Conservation (phyloP, 495 filamentous ascomycete species). For the Xylaria sp. region DNA sequence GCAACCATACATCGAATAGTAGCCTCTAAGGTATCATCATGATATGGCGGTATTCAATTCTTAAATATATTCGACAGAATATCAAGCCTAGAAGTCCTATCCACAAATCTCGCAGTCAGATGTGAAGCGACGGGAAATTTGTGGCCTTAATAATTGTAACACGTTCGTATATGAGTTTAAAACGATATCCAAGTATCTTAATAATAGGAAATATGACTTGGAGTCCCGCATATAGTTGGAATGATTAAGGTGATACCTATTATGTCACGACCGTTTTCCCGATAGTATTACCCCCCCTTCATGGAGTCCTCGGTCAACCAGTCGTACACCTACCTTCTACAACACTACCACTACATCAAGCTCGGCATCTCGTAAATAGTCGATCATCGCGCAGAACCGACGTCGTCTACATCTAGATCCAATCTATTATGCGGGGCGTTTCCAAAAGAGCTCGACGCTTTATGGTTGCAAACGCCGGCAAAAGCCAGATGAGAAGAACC, state of each 20-base stretch:
- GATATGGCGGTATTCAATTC: neutral
- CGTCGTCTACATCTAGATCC: neutral
- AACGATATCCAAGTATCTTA: too few relatives aligned
- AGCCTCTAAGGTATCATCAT: neutral
- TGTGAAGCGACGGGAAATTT: neutral
- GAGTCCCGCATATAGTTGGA: neutral
- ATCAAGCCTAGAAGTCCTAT: neutral
- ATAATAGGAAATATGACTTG: neutral
- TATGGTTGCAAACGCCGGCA: neutral
- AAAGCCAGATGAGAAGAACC: neutral
- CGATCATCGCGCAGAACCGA: neutral
- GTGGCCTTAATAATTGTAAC: neutral
- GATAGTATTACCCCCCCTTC: neutral
- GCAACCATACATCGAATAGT: neutral
- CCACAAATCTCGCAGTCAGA: neutral
- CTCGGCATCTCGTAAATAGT: neutral
- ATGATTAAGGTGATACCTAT: neutral
- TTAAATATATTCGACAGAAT: neutral
- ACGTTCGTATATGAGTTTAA: neutral
- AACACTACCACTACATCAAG: neutral
- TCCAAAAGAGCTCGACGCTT: neutral
- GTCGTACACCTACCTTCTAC: neutral
- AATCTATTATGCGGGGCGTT: slow-evolving; percentile 8
- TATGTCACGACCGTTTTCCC: neutral
- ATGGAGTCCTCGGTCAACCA: neutral